Base-by-base conservation (phyloP, 192 early-diverging fungal genomes). In the Obelidium mucronatum region DNA sequence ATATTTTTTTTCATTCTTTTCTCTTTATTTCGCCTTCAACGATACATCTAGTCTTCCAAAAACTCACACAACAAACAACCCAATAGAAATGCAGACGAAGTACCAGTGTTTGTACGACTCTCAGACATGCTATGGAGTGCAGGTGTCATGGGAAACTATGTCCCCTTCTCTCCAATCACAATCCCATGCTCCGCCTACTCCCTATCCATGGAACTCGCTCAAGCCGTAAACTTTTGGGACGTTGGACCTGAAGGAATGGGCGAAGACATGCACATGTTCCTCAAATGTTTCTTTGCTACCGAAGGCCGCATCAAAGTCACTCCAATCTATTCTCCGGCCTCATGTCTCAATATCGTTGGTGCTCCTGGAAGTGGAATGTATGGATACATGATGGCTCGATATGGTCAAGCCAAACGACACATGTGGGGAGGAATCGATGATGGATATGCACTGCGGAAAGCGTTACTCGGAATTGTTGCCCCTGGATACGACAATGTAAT, bases 251-350 rank as follows among this genome's bases (percentile, higher is more conserved):
- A 90, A 79, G 77, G 88, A 1, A 84, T 91, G 31, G 91, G 87
- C 53, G 91, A 92, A 75, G 91, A 92, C 77, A 79, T 91, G 79
- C 91, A 92, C 74, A 92, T 91, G 89, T 86, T 80, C 83, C 72
- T 92, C 22, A 90, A 91, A 67, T 90, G 87, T 56, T 92, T 88
- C 68, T 91, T 89, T 75, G 83, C 84, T 35, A 90, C 91, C 0
- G 82, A 85, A 36, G 91, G 91, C 3, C 66, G 79, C 1, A 81
- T 88, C 15, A 82, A 81, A 33, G 78, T 82, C 44, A 81, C 72
- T 24, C 88, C 88, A 17, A 90, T 92, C 77, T 91, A 77, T 63
- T 89, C 88, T 1, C 91, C 91, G n/a, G 87, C 84, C 83, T 90
- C 75, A 40, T 88, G 62, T 40, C 76, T 65, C 77, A 83, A 83